Conservation (phyloP, 768 basidiomycete genomes). For the Wakefieldia striispora region DNA sequence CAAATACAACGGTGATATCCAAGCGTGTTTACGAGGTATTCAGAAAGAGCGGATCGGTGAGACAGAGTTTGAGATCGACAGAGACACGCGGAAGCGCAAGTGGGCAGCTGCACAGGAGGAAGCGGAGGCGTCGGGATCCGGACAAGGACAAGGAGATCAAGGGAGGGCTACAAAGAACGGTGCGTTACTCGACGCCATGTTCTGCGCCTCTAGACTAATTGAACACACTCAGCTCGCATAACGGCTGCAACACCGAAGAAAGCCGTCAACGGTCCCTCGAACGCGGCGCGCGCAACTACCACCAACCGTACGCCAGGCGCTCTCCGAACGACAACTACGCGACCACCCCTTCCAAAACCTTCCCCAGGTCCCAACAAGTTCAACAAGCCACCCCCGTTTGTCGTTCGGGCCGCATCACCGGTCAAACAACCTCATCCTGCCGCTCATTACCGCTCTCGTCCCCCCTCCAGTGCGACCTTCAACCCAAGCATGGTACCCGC, state of each 20-base stretch:
- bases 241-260: conserved; percentile 52
- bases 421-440: conserved; percentile 35
- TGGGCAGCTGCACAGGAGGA: conserved; percentile 68
- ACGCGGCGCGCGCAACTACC: conserved; percentile 39
- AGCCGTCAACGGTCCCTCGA: conserved; percentile 41
- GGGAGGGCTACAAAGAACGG: conserved; percentile 57
- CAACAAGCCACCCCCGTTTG: conserved; percentile 25
- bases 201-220: not conserved
- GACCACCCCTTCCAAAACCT: conserved; percentile 26
- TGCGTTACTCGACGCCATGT: conserved; percentile 29
- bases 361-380: conserved; percentile 39
- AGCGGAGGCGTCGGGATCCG: conserved; percentile 39
- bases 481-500: conserved; percentile 60
- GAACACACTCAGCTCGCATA: conserved; percentile 38
- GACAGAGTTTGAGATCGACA: conserved; percentile 57
- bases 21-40: conserved; percentile 64
- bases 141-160: conserved; percentile 15
- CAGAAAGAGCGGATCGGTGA: conserved; percentile 62
- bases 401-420: conserved; percentile 50
- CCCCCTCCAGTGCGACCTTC: conserved; percentile 66
- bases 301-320: conserved; percentile 42
- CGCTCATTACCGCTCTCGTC: conserved; percentile 27
- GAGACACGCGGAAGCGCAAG: conserved; percentile 70
- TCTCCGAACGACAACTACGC: conserved; percentile 28
- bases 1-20: conserved; percentile 75